These are phyloP conservation scores for Dictyostelium brefeldianum DNA, from an alignment of 78 protist genomes.

Conservation along the genomic window DNA sequence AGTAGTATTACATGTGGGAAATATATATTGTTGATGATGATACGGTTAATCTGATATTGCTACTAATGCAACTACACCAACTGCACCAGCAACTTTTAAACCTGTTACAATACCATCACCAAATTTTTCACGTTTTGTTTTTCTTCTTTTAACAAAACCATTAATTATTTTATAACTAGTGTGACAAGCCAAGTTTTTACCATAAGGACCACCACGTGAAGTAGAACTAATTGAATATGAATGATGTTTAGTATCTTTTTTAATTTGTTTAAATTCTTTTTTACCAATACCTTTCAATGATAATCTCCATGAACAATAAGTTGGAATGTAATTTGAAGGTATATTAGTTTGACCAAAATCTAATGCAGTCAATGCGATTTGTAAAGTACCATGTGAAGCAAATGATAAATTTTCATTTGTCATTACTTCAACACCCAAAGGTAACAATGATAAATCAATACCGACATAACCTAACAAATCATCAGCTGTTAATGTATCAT, in stretches of 20 bases:
- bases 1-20: too few relatives aligned
- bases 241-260: background rate
- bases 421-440: constrained; percentile 22
- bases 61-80: background rate
- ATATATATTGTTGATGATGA: too few relatives aligned
- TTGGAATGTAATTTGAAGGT: constrained; percentile 19
- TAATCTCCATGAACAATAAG: constrained; percentile 10
- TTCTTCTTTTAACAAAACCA: constrained; percentile 62
- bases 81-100: background rate
- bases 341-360: constrained; percentile 31
- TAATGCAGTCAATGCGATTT: constrained; percentile 29
- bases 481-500: constrained; percentile 24
- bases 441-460: constrained; percentile 35
- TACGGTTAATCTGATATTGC: background rate
- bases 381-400: constrained; percentile 44
- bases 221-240: background rate
- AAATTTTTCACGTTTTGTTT: background rate
- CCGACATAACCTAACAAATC: constrained; percentile 54
- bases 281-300: background rate
- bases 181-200: constrained; percentile 15
- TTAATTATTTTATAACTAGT: constrained; percentile 14
- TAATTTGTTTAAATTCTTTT: background rate
- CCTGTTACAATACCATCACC: background rate
- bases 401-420: constrained; percentile 12
- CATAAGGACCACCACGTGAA: constrained; percentile 14